Base-by-base conservation (phyloP, 257 asterid genomes). In the Solanum gracilifrons region DNA sequence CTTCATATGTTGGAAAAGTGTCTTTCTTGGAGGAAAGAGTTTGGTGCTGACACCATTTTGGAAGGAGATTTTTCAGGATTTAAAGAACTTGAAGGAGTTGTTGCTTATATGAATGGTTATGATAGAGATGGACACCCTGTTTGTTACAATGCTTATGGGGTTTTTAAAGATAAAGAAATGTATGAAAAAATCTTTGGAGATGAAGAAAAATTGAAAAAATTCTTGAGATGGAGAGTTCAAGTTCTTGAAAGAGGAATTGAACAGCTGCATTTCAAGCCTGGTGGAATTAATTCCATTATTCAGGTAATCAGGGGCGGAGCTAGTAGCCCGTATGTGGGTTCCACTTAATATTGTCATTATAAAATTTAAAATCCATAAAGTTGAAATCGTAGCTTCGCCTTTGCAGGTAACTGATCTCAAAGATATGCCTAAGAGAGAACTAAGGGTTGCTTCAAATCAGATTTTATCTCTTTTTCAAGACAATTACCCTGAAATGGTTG, bases 401-500 rank as follows among this genome's bases (percentile, higher is more conserved):
- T 21, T 9, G 69, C 96, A 94, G 86, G 94, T 94, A 13, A 94
- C 96, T 46, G 98, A 94, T 91, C 94, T 94, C 6, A 93, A 93
- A 72, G 98, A 96, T 58, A 95, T 96, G 98, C 99, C 99, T 20
- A 96, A 96, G 37, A 91, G 95, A 60, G 99, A 96, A 89, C 96
- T 96, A 29, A 89, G 99, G 39, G 98, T 88, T 3, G 98, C 97
- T 35, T 96, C 99, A 13, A 96, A 96, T 80, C 99, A 95, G 62
- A 96, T 96, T 20, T 84, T 96, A 21, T 94, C 98, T 1, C 94
- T 96, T 11, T 96, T 96, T 41, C 99, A 96, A 88, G 99, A 97
- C 77, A 97, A 97, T 87, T 97, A 95, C 46, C 99, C 99, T 32
- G 99, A 97, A 90, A 91, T 97, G 97, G 98, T 97, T 1, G 99